A percentile compares a stretch with the other conserved stretches of the same genome.
Evolutionary conservation across 257 asterid genomes (phyloP).

Genomic region (Ophiorrhiza pumila): DNA sequence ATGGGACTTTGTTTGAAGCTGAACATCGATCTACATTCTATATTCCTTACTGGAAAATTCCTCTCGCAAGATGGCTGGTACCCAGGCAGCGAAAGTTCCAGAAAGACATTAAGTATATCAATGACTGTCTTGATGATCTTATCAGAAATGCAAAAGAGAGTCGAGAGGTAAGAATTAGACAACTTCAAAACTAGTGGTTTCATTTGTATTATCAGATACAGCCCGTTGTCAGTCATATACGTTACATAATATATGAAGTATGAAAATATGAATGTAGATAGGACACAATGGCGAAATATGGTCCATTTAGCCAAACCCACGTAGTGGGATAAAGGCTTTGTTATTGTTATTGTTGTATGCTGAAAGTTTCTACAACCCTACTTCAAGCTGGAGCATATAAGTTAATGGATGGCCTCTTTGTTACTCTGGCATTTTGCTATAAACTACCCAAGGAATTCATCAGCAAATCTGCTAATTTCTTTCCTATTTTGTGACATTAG

Average conservation of each 20-base stretch:
- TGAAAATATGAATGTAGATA: too few relatives aligned
- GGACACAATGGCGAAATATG: too few relatives aligned
- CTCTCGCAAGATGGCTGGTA: slow-evolving; percentile 80
- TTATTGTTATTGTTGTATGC: too few relatives aligned
- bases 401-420: background rate
- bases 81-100: slow-evolving; percentile 93
- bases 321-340: too few relatives aligned
- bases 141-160: slow-evolving; percentile 89
- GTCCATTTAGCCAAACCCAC: too few relatives aligned
- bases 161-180: slow-evolving; percentile 63
- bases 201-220: background rate
- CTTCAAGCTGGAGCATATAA: background rate
- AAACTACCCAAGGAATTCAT: background rate
- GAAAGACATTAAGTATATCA: slow-evolving; percentile 79
- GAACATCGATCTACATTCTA: slow-evolving; percentile 98
- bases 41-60: slow-evolving; percentile 92
- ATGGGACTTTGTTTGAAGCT: slow-evolving; percentile 97
- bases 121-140: slow-evolving; percentile 84
- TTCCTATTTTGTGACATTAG: background rate
- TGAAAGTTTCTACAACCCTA: background rate
- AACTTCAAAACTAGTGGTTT: slow-evolving; percentile 10
- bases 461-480: background rate
- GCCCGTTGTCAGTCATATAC: background rate
- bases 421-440: background rate
- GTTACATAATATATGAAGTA: background rate